These are phyloP conservation scores for Moesziomyces antarcticus DNA, from an alignment of 1,284 basidiomycete genomes.

Conservation along the genomic window DNA sequence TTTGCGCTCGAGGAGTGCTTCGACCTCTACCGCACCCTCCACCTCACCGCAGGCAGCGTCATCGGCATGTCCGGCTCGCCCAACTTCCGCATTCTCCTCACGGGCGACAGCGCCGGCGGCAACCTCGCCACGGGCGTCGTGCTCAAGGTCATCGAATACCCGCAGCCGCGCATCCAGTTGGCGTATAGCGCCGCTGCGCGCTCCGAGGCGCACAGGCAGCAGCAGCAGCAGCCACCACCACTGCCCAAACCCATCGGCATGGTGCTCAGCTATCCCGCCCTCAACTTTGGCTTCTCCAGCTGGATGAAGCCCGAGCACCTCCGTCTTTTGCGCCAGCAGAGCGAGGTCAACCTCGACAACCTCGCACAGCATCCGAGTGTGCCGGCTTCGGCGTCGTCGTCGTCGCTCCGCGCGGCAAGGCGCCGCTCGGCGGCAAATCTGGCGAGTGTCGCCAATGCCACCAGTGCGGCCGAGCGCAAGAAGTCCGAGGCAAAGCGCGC, in stretches of 20 bases:
- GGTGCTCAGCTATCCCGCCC: constrained; percentile 77
- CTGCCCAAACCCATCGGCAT: constrained; percentile 79
- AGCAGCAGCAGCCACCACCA: constrained; percentile 23
- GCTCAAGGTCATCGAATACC: constrained; percentile 61
- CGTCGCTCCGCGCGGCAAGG: constrained; percentile 16
- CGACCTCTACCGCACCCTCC: constrained; percentile 84
- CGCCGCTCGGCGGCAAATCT: constrained; percentile 35
- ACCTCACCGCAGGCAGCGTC: constrained; percentile 80
- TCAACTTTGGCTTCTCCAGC: constrained; percentile 90
- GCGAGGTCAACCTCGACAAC: constrained; percentile 59
- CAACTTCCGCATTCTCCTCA: constrained; percentile 55
- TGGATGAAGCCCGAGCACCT: constrained; percentile 95
- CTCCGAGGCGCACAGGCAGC: constrained; percentile 4
- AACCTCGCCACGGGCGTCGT: constrained; percentile 55
- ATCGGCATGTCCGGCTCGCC: constrained; percentile 77
- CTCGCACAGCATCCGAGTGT: constrained; percentile 30
- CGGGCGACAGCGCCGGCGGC: constrained; percentile 60
- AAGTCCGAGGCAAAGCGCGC: constrained; percentile 31
- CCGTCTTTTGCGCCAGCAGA: constrained; percentile 77
- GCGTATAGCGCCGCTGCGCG: constrained; percentile 40
- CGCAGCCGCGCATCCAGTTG: constrained; percentile 55
- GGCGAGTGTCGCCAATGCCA: constrained; percentile 19
- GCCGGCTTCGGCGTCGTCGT: constrained; percentile 12
- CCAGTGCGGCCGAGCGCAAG: constrained; percentile 23
- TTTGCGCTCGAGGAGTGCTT: constrained; percentile 90